Conservation (phyloP, 2,329 filamentous ascomycete genomes). For the Pestalotiopsis sp. region DNA sequence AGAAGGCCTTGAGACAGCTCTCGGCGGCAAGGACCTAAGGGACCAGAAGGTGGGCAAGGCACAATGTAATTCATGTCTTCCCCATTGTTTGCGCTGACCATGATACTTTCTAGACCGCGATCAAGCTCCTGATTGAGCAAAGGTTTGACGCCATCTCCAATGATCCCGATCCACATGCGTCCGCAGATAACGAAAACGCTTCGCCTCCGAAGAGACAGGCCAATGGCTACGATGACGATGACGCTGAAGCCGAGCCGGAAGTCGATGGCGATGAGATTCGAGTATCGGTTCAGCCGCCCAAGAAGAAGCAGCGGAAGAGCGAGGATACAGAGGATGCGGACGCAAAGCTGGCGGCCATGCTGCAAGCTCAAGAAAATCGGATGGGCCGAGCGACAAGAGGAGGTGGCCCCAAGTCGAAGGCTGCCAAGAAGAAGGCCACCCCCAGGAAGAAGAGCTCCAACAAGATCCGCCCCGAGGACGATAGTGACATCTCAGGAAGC, state of each 20-base stretch:
- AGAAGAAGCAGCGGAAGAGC: constrained; percentile 69
- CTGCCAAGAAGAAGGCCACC: constrained; percentile 59
- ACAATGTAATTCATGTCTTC: background rate
- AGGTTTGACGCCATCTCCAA: constrained; percentile 69
- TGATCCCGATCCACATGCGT: constrained; percentile 28
- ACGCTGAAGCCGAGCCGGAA: constrained; percentile 31
- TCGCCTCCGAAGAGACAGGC: constrained; percentile 23
- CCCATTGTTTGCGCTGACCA: background rate
- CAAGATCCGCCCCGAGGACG: constrained; percentile 76
- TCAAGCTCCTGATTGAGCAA: constrained; percentile 72
- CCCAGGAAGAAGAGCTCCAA: constrained; percentile 74
- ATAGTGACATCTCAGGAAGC: constrained; percentile 72
- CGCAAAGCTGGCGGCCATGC: constrained; percentile 79
- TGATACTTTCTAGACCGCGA: constrained; percentile 57
- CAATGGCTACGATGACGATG: constrained; percentile 31
- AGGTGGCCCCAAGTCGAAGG: constrained; percentile 56
- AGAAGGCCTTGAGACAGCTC: constrained; percentile 53
- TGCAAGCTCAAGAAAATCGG: constrained; percentile 91
- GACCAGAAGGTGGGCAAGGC: constrained; percentile 54
- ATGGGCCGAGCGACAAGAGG: constrained; percentile 74
- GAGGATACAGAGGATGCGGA: constrained; percentile 72
- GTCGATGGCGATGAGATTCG: constrained; percentile 44
- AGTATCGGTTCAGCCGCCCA: constrained; percentile 49
- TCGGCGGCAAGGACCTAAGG: constrained; percentile 59
- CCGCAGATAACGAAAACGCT: constrained; percentile 17